Base-by-base conservation (phyloP, 345 rosid genomes). In the Atalantia buxifolia region DNA sequence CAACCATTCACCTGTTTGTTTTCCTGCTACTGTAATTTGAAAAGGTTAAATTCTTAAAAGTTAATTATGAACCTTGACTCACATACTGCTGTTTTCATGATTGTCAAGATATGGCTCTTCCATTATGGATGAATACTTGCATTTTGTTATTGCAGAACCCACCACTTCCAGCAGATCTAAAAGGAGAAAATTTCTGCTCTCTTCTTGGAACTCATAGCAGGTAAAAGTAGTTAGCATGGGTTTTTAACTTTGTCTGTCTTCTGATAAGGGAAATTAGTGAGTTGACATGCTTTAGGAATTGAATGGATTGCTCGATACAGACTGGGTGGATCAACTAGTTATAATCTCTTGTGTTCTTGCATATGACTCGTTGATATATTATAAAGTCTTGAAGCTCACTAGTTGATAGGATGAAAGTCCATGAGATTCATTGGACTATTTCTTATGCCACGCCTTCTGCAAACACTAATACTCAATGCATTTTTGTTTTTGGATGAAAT, bases 161-260 rank as follows among this genome's bases (percentile, higher is more conserved):
- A 50, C 94, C 98, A 80, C 89, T 96, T 79, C 94, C 99, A 72
- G 83, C 92, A 78, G 98, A 94, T 86, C 86, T 90, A 59, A 91
- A 86, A 81, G 99, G 99, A 71, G 87, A 92, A 86, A 89, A 85
- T 19, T 96, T 94, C 83, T 78, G 81, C 79, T 90, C 97, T 81
- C 79, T 96, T 84, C 95, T 92, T 72, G 99, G 98, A 71, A 88
- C 97, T 83, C 90, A 91, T 82, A 79, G 86, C 92, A 96, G 99
- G 99, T 96, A 71, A 67, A 78, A 76, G 77, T 75, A 66, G 62
- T 50, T 76, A 27, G 30, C 14, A 24, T 50, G n/a, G 38, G 3
- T 62, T 68, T 75, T 16, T 69, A 9, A 13, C 8, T 40, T 36
- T 14, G 28, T 73, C 35, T 56, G 22, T 31, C 68, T 31, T 18